Evolutionary conservation across 352 stramenopile species (phyloP), one percentile per base, ranked within the genome.

Genomic region (Pythium rishiriense): DNA sequence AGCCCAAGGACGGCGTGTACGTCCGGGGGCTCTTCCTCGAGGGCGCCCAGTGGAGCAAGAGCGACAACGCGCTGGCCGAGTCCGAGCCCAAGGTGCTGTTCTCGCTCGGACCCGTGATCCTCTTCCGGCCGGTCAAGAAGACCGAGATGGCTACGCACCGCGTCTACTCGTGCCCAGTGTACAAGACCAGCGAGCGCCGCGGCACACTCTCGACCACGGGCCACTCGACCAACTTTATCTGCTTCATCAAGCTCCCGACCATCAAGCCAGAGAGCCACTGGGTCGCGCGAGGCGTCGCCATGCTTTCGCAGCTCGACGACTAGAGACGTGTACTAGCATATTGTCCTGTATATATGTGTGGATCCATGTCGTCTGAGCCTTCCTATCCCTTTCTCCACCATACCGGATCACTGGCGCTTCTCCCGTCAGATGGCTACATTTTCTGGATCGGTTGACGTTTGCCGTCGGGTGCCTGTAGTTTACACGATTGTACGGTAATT

Each of bases 151-250:
- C 70, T 19, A 73, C 82, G 31, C 63, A 70, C 47, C 75, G 65
- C 24, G 78, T 76, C 25, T 98, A 98, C 74, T 81, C 82, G 31
- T 98, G 93, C 57, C 94, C 93, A 24, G 87, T 98, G n/a, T 98
- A 98, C 78, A 98, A 97, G 76, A 98, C 93, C 11, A 94, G 85
- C 46, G 93, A 98, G 58, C 74, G 93, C 4, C 79, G 91, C 42
- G 96, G 96, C 31, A 98, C 91, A 35, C 73, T 99, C 19, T 98
- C 92, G 2, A 99, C 96, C n/a, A 99, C 96, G 0, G 96, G 96
- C 42, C 96, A 99, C 70, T 98, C 88, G 33, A 98, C 96, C 25
- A 99, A 99, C 81, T 99, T 99, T 75, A 96, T 98, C 55, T 97
- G 91, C 74, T 97, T 94, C 62, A 97, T 98, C 55, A 75, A 81